Conservation (phyloP, 345 rosid genomes). For the Syzygium aromaticum region DNA sequence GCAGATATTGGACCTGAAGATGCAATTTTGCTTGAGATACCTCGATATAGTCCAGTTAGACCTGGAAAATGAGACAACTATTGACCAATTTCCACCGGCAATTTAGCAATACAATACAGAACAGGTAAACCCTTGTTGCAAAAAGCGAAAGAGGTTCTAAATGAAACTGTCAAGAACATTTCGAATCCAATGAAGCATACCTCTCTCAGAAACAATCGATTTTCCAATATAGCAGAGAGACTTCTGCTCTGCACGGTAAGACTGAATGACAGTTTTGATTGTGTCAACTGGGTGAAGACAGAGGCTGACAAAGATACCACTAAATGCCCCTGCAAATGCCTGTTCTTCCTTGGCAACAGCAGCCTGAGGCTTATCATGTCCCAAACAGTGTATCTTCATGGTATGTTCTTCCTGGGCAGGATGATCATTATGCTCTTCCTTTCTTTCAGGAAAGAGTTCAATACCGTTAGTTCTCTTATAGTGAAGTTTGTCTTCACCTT, state of each 20-base stretch:
- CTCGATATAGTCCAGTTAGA: constrained; percentile 73
- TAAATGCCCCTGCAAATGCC: constrained; percentile 91
- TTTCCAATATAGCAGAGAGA: constrained; percentile 51
- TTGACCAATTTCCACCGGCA: not conserved
- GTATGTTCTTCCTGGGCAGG: constrained; percentile 6
- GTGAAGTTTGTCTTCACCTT: constrained; percentile 4
- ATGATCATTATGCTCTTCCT: constrained; percentile 7
- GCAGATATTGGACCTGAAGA: constrained; percentile 96
- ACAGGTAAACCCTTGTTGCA: not conserved
- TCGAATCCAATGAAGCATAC: constrained; percentile 17
- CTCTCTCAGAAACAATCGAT: constrained; percentile 84
- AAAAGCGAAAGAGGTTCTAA: rapidly evolving
- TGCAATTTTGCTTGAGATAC: constrained; percentile 75
- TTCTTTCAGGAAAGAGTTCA: constrained; percentile 15
- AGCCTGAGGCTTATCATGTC: constrained; percentile 21
- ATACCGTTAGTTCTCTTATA: constrained; percentile 4
- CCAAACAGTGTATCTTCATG: constrained; percentile 9
- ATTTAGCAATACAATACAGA: not conserved
- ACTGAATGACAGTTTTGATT: constrained; percentile 69
- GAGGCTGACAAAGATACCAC: constrained; percentile 77
- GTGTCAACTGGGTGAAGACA: constrained; percentile 95
- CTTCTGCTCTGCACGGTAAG: constrained; percentile 61
- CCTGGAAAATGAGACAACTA: constrained; percentile 26
- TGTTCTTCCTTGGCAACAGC: constrained; percentile 61
- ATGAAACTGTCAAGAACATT: not conserved